phyloP scores from a whole-genome alignment of 352 stramenopile genomes.

The Globisporangium echinulatum region DNA sequence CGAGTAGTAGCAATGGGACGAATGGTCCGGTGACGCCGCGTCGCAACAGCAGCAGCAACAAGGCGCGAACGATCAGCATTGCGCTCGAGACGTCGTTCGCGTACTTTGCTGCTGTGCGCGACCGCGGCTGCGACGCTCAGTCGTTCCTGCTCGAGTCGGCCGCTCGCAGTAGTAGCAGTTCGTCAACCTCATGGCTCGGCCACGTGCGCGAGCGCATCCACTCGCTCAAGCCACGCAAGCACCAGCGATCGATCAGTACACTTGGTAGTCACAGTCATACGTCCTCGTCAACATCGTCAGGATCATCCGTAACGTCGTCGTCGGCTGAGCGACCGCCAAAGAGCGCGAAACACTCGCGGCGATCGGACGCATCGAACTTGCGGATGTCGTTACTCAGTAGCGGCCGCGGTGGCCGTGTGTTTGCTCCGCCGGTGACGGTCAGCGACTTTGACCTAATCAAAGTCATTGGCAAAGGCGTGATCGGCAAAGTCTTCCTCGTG shows the following conservation, averaged over 20 bases:
- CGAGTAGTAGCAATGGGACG: too few relatives aligned
- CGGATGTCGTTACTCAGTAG: conserved; percentile 47
- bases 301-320: conserved; percentile 6
- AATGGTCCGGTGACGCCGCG: neutral
- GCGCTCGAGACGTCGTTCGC: conserved; percentile 63
- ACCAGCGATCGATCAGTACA: conserved; percentile 28
- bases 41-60: conserved; percentile 50
- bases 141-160: conserved; percentile 58
- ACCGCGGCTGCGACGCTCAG: conserved; percentile 35
- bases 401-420: conserved; percentile 21
- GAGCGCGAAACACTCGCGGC: conserved; percentile 5
- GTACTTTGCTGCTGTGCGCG: conserved; percentile 60
- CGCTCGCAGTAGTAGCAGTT: conserved; percentile 16
- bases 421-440: conserved; percentile 47
- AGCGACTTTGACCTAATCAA: conserved; percentile 84
- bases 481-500: conserved; percentile 89
- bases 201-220: conserved; percentile 56
- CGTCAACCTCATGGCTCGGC: conserved; percentile 53
- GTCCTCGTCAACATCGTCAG: neutral
- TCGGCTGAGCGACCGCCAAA: conserved; percentile 1
- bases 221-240: conserved; percentile 56
- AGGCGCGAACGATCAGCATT: conserved; percentile 68
- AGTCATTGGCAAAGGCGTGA: conserved; percentile 76
- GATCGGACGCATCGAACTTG: conserved; percentile 31
- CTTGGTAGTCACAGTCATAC: neutral